These are phyloP conservation scores for Debaryomyces nepalensis DNA, from an alignment of 1,139 yeast genomes.

Conservation along the genomic window DNA sequence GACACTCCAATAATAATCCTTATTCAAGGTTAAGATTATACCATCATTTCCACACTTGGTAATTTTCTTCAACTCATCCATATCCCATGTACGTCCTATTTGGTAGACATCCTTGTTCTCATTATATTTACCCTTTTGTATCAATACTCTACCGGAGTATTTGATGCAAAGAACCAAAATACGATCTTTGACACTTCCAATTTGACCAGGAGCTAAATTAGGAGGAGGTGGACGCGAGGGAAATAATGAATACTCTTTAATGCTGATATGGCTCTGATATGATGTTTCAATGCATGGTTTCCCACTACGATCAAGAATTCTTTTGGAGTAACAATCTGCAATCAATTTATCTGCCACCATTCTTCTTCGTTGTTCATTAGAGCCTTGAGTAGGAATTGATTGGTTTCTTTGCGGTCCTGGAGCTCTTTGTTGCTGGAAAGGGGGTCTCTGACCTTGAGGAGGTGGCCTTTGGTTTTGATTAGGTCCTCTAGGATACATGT, in stretches of 20 bases:
- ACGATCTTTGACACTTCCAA: conserved; percentile 45
- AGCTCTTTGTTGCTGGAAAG: conserved; percentile 6
- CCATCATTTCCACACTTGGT: conserved; percentile 61
- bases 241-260: conserved; percentile 45
- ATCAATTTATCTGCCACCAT: conserved; percentile 38
- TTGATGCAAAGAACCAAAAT: conserved; percentile 47
- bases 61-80: conserved; percentile 68
- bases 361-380: conserved; percentile 20
- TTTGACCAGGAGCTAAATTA: conserved; percentile 30
- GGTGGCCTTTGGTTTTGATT: conserved; percentile 10
- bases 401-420: conserved; percentile 6
- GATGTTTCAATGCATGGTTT: conserved; percentile 35
- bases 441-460: conserved; percentile 6
- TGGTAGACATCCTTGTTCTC: conserved; percentile 71
- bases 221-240: conserved; percentile 48
- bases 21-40: conserved; percentile 66
- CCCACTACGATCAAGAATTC: conserved; percentile 33
- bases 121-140: conserved; percentile 88
- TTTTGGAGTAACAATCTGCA: conserved; percentile 48
- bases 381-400: not conserved
- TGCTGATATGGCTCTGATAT: conserved; percentile 44
- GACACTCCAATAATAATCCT: conserved; percentile 86
- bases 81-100: conserved; percentile 92
- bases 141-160: conserved; percentile 62
- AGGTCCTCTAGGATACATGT: conserved; percentile 17